A percentile compares a stretch with the other conserved stretches of the same genome.
Conservation (phyloP, 805 yeast genomes). For the Huiozyma sinensis region DNA sequence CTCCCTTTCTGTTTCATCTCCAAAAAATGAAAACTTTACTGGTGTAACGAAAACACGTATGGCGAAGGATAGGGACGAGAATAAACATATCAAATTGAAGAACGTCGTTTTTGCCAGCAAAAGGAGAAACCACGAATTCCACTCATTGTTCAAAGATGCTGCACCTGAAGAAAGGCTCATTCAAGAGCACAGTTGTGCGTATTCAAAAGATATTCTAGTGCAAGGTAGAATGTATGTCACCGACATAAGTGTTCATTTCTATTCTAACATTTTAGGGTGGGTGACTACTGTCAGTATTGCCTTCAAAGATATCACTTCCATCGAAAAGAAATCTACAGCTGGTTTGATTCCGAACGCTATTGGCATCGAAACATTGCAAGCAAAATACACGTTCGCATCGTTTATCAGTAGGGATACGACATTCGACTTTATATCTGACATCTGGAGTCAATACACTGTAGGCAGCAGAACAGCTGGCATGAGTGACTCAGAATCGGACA, state of each 20-base stretch:
- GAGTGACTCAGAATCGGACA: not conserved
- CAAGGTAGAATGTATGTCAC: constrained; percentile 58
- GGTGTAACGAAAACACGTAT: not conserved
- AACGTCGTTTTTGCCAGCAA: constrained; percentile 31
- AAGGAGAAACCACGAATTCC: constrained; percentile 50
- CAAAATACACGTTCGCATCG: constrained; percentile 53
- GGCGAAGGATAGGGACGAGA: not conserved
- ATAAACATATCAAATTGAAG: constrained; percentile 4
- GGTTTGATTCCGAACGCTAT: constrained; percentile 64
- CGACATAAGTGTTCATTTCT: constrained; percentile 47
- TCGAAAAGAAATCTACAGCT: constrained; percentile 56
- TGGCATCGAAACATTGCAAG: constrained; percentile 50
- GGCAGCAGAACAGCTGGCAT: constrained; percentile 6
- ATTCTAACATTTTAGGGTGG: constrained; percentile 59
- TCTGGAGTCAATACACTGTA: constrained; percentile 44
- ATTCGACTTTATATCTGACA: constrained; percentile 40
- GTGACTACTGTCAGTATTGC: constrained; percentile 50
- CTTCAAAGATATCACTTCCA: constrained; percentile 48
- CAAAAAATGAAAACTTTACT: not conserved
- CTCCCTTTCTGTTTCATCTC: not conserved
- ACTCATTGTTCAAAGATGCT: constrained; percentile 40
- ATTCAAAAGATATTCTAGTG: constrained; percentile 51
- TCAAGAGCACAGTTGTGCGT: constrained; percentile 56
- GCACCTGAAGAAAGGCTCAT: constrained; percentile 38
- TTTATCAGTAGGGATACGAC: constrained; percentile 49